Base-by-base conservation (phyloP, 2,329 filamentous ascomycete genomes). In the Fusarium sp. region DNA sequence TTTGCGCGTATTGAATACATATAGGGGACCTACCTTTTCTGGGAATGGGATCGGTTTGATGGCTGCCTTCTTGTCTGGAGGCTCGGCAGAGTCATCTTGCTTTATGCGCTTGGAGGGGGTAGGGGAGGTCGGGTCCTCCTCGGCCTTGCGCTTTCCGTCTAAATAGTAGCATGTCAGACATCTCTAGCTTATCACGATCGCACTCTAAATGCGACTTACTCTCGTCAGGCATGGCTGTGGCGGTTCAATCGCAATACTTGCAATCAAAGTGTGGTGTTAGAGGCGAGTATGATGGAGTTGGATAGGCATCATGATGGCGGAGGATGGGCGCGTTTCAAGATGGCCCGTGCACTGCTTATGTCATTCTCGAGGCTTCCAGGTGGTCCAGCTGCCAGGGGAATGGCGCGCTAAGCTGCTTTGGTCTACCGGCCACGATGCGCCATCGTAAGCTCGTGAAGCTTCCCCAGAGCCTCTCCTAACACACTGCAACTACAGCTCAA, bases 1-100 rank as follows among this genome's bases (percentile, higher is more conserved):
- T 22, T 7, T 56, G 62, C 20, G 6, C 18, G 58, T 14, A 29
- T 9, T 5, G 13, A 2, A 1, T 45, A 11, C 1, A 1, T 4
- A 33, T 2, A 0, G 1, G 4, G 5, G 7, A n/a, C 38, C 71
- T 81, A 93, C 93, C 88, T 97, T 98, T 84, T 98, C 95, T 1
- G 95, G 95, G 79, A 97, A 98, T 2, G 94, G 94, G 38, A 97
- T 94, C 20, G 91, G 90, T 76, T 91, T 91, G 75, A 89, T 87
- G 8, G 82, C 82, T 7, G 85, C 82, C 68, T 88, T 88, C 78
- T 89, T 89, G 18, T 87, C 79, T 10, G 70, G 56, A 14, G 77
- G 58, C 14, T 82, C 80, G 18, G 70, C 70, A 33, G 79, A 76
- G 20, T 82, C 80, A 35, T 81, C 76, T 45, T 88, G 86, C 83